Percentiles rank a stretch among this genome's conserved stretches.
phyloP scores from a whole-genome alignment of 2,329 filamentous ascomycete species.

The Elsinoe ampelina region DNA sequence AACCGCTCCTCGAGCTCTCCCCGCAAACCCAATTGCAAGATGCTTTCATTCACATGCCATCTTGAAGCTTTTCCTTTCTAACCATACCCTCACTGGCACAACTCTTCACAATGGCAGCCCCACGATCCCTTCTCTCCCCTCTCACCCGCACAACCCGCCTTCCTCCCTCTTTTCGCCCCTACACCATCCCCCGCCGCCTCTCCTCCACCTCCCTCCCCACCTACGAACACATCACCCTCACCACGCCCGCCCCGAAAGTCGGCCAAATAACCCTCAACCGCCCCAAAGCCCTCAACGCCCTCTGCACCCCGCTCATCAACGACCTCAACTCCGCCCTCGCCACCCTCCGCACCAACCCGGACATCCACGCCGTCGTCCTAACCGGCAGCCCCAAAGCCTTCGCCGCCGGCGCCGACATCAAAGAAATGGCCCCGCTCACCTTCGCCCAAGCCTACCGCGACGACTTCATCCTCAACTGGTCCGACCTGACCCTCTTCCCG shows the following conservation, averaged over 20 bases:
- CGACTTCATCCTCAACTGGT: slow-evolving; percentile 96
- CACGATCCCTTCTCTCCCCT: neutral
- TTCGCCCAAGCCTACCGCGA: slow-evolving; percentile 80
- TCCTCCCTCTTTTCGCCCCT: slow-evolving; percentile 7
- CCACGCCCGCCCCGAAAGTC: slow-evolving; percentile 31
- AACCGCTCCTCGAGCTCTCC: slow-evolving; percentile 2
- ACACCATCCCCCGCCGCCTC: slow-evolving; percentile 10
- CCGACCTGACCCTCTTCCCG: slow-evolving; percentile 71
- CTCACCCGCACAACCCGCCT: neutral
- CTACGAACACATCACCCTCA: slow-evolving; percentile 17
- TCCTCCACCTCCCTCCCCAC: slow-evolving; percentile 3
- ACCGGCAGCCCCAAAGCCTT: slow-evolving; percentile 88
- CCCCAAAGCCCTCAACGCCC: slow-evolving; percentile 89
- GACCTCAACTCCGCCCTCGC: slow-evolving; percentile 76
- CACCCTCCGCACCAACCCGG: slow-evolving; percentile 59
- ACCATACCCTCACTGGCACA: neutral
- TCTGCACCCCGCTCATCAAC: slow-evolving; percentile 79
- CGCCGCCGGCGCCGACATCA: slow-evolving; percentile 94
- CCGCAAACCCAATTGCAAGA: slow-evolving; percentile 5
- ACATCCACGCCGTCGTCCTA: slow-evolving; percentile 68
- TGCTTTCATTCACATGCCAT: neutral
- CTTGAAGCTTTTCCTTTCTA: neutral
- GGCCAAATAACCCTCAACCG: slow-evolving; percentile 59
- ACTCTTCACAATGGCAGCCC: slow-evolving; percentile 1
- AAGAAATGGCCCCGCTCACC: slow-evolving; percentile 91